Evolutionary conservation across 2,329 filamentous ascomycete species (phyloP), one percentile per base, ranked within the genome.

Genomic region (Diaporthe nobilis): DNA sequence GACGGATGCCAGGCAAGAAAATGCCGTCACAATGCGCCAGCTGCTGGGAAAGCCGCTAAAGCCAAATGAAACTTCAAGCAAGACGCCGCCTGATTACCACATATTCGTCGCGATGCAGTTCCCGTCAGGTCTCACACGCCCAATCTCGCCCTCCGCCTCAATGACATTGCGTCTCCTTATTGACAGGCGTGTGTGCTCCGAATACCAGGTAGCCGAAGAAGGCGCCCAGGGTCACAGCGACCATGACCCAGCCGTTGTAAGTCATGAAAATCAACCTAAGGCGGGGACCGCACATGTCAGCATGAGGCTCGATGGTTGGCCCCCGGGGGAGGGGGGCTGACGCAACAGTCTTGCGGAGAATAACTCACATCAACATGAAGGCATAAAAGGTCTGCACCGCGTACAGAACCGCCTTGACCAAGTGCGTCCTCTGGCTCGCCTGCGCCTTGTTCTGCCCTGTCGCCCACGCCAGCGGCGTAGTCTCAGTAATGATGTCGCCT

Each of bases 181-280:
- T 93, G 10, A 93, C 90, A 72, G 92, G 89, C 1, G 92, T 92
- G 72, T 88, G 87, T 74, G 91, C 90, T 22, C 94, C 94, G 86
- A 98, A 99, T 60, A 93, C 80, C 76, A 98, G 83, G 82, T 98
- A 98, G 58, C 97, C 97, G 60, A 98, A 84, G 79, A 97, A 98
- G 0, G 96, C 96, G 22, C 97, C 97, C 13, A 97, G 87, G 0
- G 94, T 94, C 22, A 98, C 96, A 4, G 96, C 91, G 79, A 98
- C 85, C 97, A 99, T 99, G 79, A 99, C 92, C 93, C 94, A 98
- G 74, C 97, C 97, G 81, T 99, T 99, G 86, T 99, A 99, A n/a
- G 97, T 99, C 97, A 99, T 99, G 86, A 99, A 99, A 31, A 99
- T 86, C 77, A 99, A 89, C 97, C 96, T 98, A 75, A 61, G 78